Evolutionary conservation across 805 yeast genomes (phyloP).

Genomic region (Schwanniomyces vanrijiae): DNA sequence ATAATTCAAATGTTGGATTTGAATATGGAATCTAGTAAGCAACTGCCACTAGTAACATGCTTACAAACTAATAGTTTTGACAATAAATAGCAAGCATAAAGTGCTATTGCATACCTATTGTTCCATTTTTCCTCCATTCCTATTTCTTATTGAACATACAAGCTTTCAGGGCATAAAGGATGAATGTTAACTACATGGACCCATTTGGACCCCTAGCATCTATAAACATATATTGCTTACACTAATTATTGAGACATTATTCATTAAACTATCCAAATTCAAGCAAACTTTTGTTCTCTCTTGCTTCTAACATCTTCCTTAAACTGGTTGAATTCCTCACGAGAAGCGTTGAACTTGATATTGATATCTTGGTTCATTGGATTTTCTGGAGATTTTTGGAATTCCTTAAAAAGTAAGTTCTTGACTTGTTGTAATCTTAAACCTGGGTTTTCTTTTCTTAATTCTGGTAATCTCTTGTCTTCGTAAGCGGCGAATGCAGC

Average conservation of each 20-base stretch:
- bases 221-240: neutral
- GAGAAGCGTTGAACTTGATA: slow-evolving; percentile 59
- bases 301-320: slow-evolving; percentile 49
- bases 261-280: neutral
- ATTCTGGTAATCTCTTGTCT: slow-evolving; percentile 67
- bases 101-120: no score
- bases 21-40: no score
- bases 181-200: no score
- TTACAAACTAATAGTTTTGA: no score
- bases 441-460: slow-evolving; percentile 77
- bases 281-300: slow-evolving; percentile 45
- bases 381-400: slow-evolving; percentile 76
- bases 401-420: slow-evolving; percentile 73
- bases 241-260: neutral
- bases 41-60: no score
- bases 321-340: slow-evolving; percentile 47
- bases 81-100: no score
- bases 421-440: slow-evolving; percentile 76
- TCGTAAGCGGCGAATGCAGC: slow-evolving; percentile 75
- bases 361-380: slow-evolving; percentile 81
- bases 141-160: no score
- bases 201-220: no score
- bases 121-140: no score
- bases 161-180: no score
- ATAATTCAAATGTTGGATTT: no score